Evolutionary conservation across 176 grass and related monocot genomes (phyloP), one percentile per base, ranked within the genome.

Genomic region (Oryza glaberrima): DNA sequence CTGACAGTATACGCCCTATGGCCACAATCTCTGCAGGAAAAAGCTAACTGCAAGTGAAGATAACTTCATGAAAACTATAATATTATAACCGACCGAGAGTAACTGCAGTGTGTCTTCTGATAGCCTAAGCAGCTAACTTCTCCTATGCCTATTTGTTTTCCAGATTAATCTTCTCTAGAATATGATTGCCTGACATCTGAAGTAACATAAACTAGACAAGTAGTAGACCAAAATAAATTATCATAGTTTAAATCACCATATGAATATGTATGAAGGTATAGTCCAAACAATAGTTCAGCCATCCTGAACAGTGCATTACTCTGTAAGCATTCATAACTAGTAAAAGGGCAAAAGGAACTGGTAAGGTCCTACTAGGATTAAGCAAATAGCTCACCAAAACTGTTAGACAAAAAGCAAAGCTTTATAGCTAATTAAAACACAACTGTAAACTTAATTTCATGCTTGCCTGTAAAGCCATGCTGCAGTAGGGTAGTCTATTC

Each of bases 401-500:
- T 61, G 30, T 77, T 74, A 66, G 68, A 61, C 47, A 61, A 65
- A 86, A 28, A 73, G 3, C 36, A 32, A 54, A 90, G 20, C 9
- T 86, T 67, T 23, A 15, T 58, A 46, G 66, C 4, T 64, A 82
- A 67, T 35, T 47, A 69, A 79, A 84, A 46, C n/a, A 72, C 20
- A 46, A 76, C 9, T n/a, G 2, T 48, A 48, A 61, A 47, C 44
- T 23, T 17, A 67, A 7, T 17, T 23, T 58, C 7, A 15, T 22
- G 82, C 66, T 86, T 78, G 90, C 95, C 77, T 95, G 73, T 88
- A 95, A 88, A 98, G 91, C 93, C 95, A 98, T 75, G 45, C 47
- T 45, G 91, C 93, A 79, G 93, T 98, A 88, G 93, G 91, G 81
- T 95, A 98, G 68, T 98, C 89, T 77, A 98, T 94, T 86, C 96